A percentile compares a stretch with the other conserved stretches of the same genome.
These are phyloP conservation scores for Kodamaea alishanica DNA, from an alignment of 1,139 yeast genomes.

Conservation along the genomic window DNA sequence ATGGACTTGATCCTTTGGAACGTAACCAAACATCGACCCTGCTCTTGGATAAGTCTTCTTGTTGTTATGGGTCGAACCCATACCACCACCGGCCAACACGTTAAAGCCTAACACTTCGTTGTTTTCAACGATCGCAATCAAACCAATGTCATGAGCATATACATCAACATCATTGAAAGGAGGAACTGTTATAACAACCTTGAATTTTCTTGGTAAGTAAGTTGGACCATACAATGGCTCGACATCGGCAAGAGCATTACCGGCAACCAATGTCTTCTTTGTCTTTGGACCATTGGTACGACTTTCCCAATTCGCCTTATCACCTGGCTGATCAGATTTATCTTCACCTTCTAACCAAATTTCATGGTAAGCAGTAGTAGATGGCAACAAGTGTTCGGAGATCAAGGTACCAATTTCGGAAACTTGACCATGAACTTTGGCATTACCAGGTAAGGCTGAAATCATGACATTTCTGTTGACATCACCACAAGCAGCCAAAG, in stretches of 20 bases:
- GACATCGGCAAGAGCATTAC: conserved; percentile 77
- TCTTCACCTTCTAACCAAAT: conserved; percentile 93
- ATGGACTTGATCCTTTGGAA: conserved; percentile 62
- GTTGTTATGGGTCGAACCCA: conserved; percentile 97
- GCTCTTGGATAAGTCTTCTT: conserved; percentile 95
- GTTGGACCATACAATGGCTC: conserved; percentile 89
- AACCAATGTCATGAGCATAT: conserved; percentile 91
- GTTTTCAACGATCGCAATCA: conserved; percentile 80
- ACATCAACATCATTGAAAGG: conserved; percentile 97
- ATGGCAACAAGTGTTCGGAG: conserved; percentile 81
- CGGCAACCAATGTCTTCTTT: conserved; percentile 78
- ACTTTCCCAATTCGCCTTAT: conserved; percentile 66
- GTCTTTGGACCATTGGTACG: conserved; percentile 78
- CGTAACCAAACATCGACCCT: conserved; percentile 82
- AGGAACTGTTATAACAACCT: conserved; percentile 91
- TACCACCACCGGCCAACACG: conserved; percentile 95
- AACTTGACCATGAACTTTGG: conserved; percentile 76
- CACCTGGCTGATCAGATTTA: conserved; percentile 63
- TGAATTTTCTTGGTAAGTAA: conserved; percentile 93
- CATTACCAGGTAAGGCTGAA: conserved; percentile 82
- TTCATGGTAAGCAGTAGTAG: conserved; percentile 94
- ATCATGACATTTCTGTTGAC: conserved; percentile 95
- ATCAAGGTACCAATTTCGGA: conserved; percentile 59
- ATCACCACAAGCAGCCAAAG: conserved; percentile 98
- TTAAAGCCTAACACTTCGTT: conserved; percentile 72